phyloP scores from a whole-genome alignment of 345 rosid genomes.

The Eucalyptus viminalis region DNA sequence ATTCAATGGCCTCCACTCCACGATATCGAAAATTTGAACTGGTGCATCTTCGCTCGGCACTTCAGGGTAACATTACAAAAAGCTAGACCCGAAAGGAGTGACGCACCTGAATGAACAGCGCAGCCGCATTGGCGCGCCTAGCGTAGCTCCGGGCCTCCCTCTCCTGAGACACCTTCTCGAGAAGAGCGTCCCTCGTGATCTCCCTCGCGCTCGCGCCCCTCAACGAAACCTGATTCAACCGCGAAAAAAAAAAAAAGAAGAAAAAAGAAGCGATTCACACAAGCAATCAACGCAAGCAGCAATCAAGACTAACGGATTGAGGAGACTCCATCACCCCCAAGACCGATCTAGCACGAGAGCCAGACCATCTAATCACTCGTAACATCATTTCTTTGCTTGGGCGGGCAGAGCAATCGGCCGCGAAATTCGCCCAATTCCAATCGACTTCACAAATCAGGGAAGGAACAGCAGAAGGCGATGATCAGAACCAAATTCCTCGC shows the following conservation, averaged over 20 bases:
- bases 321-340: not conserved
- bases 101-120: constrained; percentile 55
- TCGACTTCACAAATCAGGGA: not conserved
- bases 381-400: not conserved
- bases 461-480: not conserved
- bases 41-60: not conserved
- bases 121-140: constrained; percentile 63
- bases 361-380: not conserved
- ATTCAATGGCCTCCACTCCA: not conserved
- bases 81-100: not conserved
- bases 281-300: not conserved
- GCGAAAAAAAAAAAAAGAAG: not conserved
- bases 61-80: not conserved
- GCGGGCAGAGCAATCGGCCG: not conserved
- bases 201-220: constrained; percentile 90
- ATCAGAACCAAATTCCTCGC: not conserved
- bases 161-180: constrained; percentile 73
- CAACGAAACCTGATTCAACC: constrained; percentile 56
- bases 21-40: not conserved
- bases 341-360: not conserved
- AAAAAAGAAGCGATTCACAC: not conserved
- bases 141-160: constrained; percentile 76
- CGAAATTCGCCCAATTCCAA: not conserved
- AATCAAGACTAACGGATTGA: not conserved
- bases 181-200: constrained; percentile 84